Evolutionary conservation across 768 basidiomycete species (phyloP), one percentile per base, ranked within the genome.

Genomic region (Rubroboletus satanas): DNA sequence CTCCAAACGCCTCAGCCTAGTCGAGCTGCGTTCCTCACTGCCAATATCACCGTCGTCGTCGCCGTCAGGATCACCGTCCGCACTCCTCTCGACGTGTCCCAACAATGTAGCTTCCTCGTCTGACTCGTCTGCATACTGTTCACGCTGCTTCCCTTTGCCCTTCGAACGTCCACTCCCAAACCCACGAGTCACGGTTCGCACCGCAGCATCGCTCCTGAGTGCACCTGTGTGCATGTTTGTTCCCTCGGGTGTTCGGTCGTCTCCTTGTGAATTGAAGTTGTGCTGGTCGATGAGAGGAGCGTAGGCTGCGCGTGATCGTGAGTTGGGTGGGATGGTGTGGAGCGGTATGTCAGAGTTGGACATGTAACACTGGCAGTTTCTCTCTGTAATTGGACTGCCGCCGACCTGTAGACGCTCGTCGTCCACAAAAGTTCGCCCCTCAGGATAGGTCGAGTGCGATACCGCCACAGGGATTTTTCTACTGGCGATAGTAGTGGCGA

Each of bases 331-430:
- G 66, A 87, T 74, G 62, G 77, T 75, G 62, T 75, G 81, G 51
- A 88, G 73, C n/a, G 85, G 86, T 71, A 88, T 88, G 74, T 87
- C 86, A 70, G 85, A 80, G 60, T 45, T 63, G 56, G 67, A 65
- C 67, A 68, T 68, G 65, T 26, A 14, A 33, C 48, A 26, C 21
- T 33, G 44, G 32, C 31, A 21, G 28, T 37, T 8, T 38, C 45
- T 43, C 5, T 33, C 36, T 43, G 44, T 15, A 38, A 49, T 44
- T 53, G 18, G 51, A 56, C 58, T 31, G 14, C 45, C 18, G 37
- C 5, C 39, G 31, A 31, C 36, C 21, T 26, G 31, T 49, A 45
- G 45, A 49, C 51, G 45, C 59, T 18, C 37, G 58, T 42, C 7
- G 55, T 42, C 33, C 28, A 17, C n/a, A n/a, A n/a, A n/a, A n/a